phyloP scores from a whole-genome alignment of 495 filamentous ascomycete genomes.

The Cairneyella variabilis region DNA sequence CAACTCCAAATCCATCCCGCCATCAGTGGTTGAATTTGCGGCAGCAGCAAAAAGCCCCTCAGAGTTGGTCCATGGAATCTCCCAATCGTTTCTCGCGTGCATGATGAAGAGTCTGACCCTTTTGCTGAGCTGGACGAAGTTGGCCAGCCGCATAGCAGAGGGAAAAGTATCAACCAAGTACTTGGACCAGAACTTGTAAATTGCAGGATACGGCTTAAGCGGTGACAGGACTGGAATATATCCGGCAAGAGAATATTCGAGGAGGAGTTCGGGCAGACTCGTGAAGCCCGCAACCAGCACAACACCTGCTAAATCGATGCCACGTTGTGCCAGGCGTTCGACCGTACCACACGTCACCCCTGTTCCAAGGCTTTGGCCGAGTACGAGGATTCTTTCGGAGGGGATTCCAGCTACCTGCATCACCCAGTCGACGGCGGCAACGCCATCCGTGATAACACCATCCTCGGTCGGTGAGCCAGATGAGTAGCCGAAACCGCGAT shows the following conservation, averaged over 20 bases:
- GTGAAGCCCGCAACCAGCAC: slow-evolving; percentile 79
- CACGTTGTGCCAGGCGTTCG: slow-evolving; percentile 54
- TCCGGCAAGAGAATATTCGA: slow-evolving; percentile 62
- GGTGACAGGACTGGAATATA: slow-evolving; percentile 76
- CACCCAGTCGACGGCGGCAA: slow-evolving; percentile 68
- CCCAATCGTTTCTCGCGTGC: slow-evolving; percentile 69
- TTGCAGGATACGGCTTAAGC: slow-evolving; percentile 44
- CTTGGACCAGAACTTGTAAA: slow-evolving; percentile 34
- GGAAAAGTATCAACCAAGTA: slow-evolving; percentile 52
- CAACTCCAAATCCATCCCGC: slow-evolving; percentile 25
- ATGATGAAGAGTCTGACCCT: slow-evolving; percentile 65
- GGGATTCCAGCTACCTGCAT: slow-evolving; percentile 59
- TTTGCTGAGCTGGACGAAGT: slow-evolving; percentile 41
- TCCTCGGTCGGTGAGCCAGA: slow-evolving; percentile 76
- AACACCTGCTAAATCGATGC: slow-evolving; percentile 60
- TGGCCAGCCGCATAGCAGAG: slow-evolving; percentile 40
- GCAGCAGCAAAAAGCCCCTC: slow-evolving; percentile 51
- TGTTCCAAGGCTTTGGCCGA: slow-evolving; percentile 90
- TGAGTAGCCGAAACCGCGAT: slow-evolving; percentile 83
- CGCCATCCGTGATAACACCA: slow-evolving; percentile 78
- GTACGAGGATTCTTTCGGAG: slow-evolving; percentile 66
- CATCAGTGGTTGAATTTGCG: slow-evolving; percentile 48
- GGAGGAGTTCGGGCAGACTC: slow-evolving; percentile 64
- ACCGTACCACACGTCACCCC: slow-evolving; percentile 71
- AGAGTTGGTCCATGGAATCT: slow-evolving; percentile 66